phyloP scores from a whole-genome alignment of 2,329 filamentous ascomycete species.

The Phaeosphaeriaceae sp. region DNA sequence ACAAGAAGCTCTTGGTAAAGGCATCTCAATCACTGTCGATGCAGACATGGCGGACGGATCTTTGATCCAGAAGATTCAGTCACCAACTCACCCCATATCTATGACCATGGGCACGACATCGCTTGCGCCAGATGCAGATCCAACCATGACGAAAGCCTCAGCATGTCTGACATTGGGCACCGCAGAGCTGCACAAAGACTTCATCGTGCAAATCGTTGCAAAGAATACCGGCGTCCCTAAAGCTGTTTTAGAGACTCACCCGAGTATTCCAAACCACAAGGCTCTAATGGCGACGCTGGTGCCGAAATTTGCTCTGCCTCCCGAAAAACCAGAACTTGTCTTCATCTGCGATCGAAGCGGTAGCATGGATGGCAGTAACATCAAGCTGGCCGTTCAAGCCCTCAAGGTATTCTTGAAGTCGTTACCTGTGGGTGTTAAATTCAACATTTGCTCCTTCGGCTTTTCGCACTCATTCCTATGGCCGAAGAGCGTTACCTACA shows the following conservation, averaged over 20 bases:
- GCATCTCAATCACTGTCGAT: slow-evolving; percentile 65
- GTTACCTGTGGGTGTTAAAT: slow-evolving; percentile 67
- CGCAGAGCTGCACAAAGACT: slow-evolving; percentile 67
- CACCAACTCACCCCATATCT: slow-evolving; percentile 71
- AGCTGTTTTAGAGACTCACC: slow-evolving; percentile 71
- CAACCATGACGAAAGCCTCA: slow-evolving; percentile 66
- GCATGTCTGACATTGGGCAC: slow-evolving; percentile 64
- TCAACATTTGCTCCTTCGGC: slow-evolving; percentile 76
- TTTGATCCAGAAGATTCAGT: slow-evolving; percentile 68
- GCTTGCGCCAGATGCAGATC: slow-evolving; percentile 52
- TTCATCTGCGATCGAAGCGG: slow-evolving; percentile 77
- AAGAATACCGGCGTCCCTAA: slow-evolving; percentile 67
- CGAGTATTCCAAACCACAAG: slow-evolving; percentile 65
- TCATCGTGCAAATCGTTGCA: slow-evolving; percentile 69
- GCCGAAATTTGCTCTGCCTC: slow-evolving; percentile 70
- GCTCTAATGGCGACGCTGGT: slow-evolving; percentile 76
- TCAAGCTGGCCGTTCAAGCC: slow-evolving; percentile 61
- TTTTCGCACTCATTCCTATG: slow-evolving; percentile 56
- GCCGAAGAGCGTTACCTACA: slow-evolving; percentile 56
- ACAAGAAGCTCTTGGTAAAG: slow-evolving; percentile 29
- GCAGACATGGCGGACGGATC: slow-evolving; percentile 64
- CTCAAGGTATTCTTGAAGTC: slow-evolving; percentile 71
- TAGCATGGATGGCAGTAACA: slow-evolving; percentile 64
- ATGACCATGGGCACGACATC: slow-evolving; percentile 69
- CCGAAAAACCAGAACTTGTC: slow-evolving; percentile 67